These are phyloP conservation scores for Pseudogymnoascus sp. DNA, from an alignment of 2,329 filamentous ascomycete genomes.

Conservation along the genomic window DNA sequence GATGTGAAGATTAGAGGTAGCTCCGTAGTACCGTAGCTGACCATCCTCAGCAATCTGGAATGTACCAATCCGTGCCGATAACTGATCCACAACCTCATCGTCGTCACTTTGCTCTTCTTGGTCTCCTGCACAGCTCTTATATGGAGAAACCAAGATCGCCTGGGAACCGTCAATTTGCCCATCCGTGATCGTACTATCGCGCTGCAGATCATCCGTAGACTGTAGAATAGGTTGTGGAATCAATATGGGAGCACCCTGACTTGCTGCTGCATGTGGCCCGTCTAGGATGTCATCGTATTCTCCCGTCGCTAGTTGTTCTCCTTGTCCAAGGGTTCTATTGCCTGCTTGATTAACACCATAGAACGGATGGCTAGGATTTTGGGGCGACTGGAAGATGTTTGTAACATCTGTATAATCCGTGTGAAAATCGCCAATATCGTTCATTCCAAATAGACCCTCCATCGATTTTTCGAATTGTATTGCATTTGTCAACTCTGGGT, in stretches of 20 bases:
- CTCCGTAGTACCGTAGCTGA: slow-evolving; percentile 15
- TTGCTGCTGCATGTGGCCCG: neutral
- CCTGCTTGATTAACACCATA: neutral
- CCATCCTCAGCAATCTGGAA: slow-evolving; percentile 15
- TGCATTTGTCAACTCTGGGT: neutral
- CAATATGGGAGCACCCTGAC: neutral
- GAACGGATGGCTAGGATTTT: neutral
- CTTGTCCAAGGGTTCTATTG: neutral
- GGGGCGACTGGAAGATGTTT: neutral
- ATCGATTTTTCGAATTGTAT: neutral
- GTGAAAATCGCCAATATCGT: neutral
- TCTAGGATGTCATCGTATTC: neutral
- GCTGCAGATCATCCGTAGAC: neutral
- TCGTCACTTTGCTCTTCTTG: neutral
- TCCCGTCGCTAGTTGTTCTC: neutral
- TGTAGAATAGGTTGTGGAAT: neutral
- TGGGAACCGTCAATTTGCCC: neutral
- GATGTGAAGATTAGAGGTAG: slow-evolving; percentile 15
- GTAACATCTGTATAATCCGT: neutral
- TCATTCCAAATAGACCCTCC: neutral
- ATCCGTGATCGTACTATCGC: neutral
- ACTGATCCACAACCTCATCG: slow-evolving; percentile 14
- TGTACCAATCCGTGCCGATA: slow-evolving; percentile 11
- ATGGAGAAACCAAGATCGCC: neutral
- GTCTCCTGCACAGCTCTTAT: neutral